Evolutionary conservation across 108 stramenopile species (phyloP), one percentile per base, ranked within the genome.

Genomic region (Discostella pseudostelligera): DNA sequence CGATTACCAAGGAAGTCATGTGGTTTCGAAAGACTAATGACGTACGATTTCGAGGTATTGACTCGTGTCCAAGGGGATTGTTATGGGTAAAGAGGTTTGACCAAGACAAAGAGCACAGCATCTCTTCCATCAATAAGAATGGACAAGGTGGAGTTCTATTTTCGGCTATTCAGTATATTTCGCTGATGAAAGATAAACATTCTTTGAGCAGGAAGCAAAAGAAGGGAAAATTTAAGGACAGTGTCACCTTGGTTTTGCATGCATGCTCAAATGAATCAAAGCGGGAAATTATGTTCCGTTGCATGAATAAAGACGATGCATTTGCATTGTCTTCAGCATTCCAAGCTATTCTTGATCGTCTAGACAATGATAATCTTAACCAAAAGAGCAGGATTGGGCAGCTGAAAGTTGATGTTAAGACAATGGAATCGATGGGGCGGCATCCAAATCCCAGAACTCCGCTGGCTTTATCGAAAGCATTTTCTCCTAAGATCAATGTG

Each of bases 1-100:
- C 87, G 14, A 81, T 88, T 37, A 88, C 87, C 17, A 85, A 78
- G 50, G 90, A 91, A 59, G 67, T 78, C 28, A 51, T 68, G n/a
- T 53, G 74, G 46, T 73, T 79, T 47, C 72, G 70, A 42, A 46
- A 67, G 21, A 56, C 62, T 48, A 43, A 54, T 42, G 69, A 76
- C 24, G 61, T 43, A 7, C 50, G 69, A 37, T 66, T 57, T 59
- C 49, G 40, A 6, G 59, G 56, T 21, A 65, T 65, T 20, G 69
- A 70, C 44, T 64, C 62, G 3, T 67, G 65, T 45, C 80, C 80
- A 1, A 56, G 48, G 44, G 80, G 75, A 2, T 47, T 81, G 21
- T 26, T 81, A 48, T 81, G 80, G 80, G 25, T 74, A 37, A 81
- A 81, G 48, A 81, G 77, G 62, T 79, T 75, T 44, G 47, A 45